A percentile compares a stretch with the other conserved stretches of the same genome.
phyloP scores from a whole-genome alignment of 805 yeast species.

The Teunomyces atbi region DNA sequence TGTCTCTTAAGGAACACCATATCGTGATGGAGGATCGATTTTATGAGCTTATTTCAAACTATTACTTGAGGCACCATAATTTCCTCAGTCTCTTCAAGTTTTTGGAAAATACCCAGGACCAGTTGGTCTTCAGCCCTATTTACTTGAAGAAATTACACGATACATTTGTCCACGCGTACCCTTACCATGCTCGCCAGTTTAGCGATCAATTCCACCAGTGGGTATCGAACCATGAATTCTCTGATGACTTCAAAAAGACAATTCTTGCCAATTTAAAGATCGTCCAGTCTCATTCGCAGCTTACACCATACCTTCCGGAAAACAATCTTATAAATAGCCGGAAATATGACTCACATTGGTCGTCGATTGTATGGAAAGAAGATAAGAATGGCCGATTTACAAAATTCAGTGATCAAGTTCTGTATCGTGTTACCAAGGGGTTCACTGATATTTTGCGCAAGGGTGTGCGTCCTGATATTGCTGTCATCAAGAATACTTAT shows the following conservation, averaged over 20 bases:
- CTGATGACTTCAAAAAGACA: constrained; percentile 10
- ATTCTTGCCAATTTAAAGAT: constrained; percentile 17
- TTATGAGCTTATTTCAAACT: constrained; percentile 23
- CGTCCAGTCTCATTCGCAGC: constrained; percentile 20
- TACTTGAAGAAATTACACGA: constrained; percentile 26
- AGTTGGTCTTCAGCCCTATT: constrained; percentile 20
- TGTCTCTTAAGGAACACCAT: constrained; percentile 16
- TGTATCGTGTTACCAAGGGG: constrained; percentile 31
- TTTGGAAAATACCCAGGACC: constrained; percentile 15
- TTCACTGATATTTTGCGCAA: constrained; percentile 29
- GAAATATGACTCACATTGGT: constrained; percentile 29
- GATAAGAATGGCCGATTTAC: constrained; percentile 12
- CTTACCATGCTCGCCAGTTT: constrained; percentile 28
- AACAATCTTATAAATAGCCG: constrained; percentile 13
- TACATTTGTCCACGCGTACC: constrained; percentile 33
- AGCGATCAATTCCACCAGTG: constrained; percentile 17
- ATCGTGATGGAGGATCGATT: constrained; percentile 7
- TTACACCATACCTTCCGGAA: constrained; percentile 25
- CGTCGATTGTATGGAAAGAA: constrained; percentile 14
- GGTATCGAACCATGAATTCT: constrained; percentile 14
- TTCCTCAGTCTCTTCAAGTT: constrained; percentile 29
- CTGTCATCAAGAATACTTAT: constrained; percentile 31
- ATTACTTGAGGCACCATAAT: constrained; percentile 25
- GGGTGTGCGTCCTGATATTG: constrained; percentile 37
- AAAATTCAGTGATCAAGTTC: constrained; percentile 23